A percentile compares a stretch with the other conserved stretches of the same genome.
These are phyloP conservation scores for Aspergillus haitiensis DNA, from an alignment of 495 filamentous ascomycete species.

Conservation along the genomic window DNA sequence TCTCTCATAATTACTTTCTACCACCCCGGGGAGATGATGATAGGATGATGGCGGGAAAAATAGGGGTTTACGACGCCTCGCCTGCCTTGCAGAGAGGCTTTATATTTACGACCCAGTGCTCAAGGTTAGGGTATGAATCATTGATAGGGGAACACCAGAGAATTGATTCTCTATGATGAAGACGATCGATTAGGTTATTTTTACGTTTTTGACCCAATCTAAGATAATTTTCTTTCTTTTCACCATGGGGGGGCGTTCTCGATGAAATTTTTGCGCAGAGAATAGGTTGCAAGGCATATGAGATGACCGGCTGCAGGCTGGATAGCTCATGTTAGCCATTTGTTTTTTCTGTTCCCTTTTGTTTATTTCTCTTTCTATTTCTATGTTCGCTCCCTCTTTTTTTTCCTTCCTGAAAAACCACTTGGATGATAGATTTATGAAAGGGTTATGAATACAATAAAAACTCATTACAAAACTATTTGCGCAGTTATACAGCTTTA, in stretches of 20 bases:
- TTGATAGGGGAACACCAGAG: constrained; percentile 23
- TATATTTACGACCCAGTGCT: constrained; percentile 21
- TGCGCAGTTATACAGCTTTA: constrained; percentile 5
- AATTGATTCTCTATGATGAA: constrained; percentile 14
- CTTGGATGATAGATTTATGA: constrained; percentile 47
- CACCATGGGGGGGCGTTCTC: constrained; percentile 26
- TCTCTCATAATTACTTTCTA: constrained; percentile 1
- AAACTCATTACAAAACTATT: constrained; percentile 11
- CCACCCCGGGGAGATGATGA: constrained; percentile 1
- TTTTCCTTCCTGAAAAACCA: constrained; percentile 26
- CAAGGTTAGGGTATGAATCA: constrained; percentile 30
- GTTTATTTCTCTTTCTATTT: constrained; percentile 42
- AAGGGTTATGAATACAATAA: constrained; percentile 45
- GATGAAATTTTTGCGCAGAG: constrained; percentile 29
- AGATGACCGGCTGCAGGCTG: constrained; percentile 35
- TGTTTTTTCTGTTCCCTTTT: constrained; percentile 41
- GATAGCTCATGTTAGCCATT: constrained; percentile 34
- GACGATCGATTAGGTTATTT: constrained; percentile 14
- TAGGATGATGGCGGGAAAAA: constrained; percentile 12
- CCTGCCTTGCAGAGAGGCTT: constrained; percentile 19
- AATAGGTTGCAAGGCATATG: constrained; percentile 37
- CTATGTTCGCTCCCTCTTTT: constrained; percentile 28
- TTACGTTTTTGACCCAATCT: constrained; percentile 2
- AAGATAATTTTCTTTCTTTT: constrained; percentile 1
- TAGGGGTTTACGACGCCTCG: constrained; percentile 19